Base-by-base conservation (phyloP, 225 moss, liverwort and hornwort species). In the Marchantia polymorpha region DNA sequence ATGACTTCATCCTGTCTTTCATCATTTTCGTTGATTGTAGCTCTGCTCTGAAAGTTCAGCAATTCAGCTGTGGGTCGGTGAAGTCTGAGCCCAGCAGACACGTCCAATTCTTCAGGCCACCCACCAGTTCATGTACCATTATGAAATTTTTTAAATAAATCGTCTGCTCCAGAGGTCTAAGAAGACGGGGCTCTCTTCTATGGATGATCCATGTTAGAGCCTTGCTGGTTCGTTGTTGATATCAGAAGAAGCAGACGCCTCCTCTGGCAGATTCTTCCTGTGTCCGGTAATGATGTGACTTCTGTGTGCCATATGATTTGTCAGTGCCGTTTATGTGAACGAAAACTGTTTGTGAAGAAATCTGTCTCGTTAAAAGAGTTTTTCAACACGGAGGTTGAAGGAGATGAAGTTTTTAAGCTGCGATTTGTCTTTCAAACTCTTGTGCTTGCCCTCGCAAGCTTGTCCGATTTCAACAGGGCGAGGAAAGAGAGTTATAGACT, bases 1-100 rank as follows among this genome's bases (percentile, higher is more conserved):
- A 78, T 75, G 69, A 69, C 82, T 78, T 56, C 85, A 54, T 56
- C 74, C 58, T 71, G 39, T 47, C 79, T 85, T 79, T 73, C 74
- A 78, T 52, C 61, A 63, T 78, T 63, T 55, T 25, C 60, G 75
- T 48, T 77, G 65, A 82, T 73, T 76, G 76, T 82, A 55, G 52
- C 51, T n/a, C 52, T 78, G 76, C 64, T 74, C 73, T 70, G 11
- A 53, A 63, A 29, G 17, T 39, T 56, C 39, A 63, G 61, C 60
- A 11, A 13, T 72, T 50, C 66, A 70, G 64, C 49, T 56, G 65
- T 47, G 49, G 54, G 66, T 64, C 76, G 77, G 72, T 82, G 39
- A 22, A 74, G 53, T 56, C 52, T 64, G 31, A 72, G 59, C 77
- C 64, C 54, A 74, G n/a, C n/a, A n/a, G 67, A 82, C 16, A 20